Conservation (phyloP, 129 eudicot species). For the Gnaphalium uliginosum region DNA sequence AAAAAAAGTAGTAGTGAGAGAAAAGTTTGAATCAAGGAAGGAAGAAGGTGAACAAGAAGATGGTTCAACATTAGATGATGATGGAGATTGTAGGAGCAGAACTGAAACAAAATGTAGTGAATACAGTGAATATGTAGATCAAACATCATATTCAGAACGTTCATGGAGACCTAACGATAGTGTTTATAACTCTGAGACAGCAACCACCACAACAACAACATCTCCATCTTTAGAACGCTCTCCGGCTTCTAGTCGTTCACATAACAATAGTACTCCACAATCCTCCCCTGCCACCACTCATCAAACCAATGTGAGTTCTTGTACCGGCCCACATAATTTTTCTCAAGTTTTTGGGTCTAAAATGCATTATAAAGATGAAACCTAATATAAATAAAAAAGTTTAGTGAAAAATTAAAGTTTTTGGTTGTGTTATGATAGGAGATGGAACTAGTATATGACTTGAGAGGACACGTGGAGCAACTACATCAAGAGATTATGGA, state of each 20-base stretch:
- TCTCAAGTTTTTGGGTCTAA: background rate
- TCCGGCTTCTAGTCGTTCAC: conserved; percentile 24
- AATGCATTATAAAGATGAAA: background rate
- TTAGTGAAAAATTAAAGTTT: background rate
- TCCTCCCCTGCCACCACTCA: conserved; percentile 25
- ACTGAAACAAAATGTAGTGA: conserved; percentile 32
- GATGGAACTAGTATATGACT: conserved; percentile 68
- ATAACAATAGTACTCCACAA: conserved; percentile 33
- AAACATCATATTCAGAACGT: conserved; percentile 26
- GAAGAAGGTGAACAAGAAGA: conserved; percentile 24
- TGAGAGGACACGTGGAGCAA: conserved; percentile 82
- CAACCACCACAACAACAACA: conserved; percentile 30
- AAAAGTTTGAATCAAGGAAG: conserved; percentile 6
- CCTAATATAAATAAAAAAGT: background rate
- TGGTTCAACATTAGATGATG: conserved; percentile 13
- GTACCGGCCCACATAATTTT: background rate
- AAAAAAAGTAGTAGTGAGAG: conserved; percentile 8
- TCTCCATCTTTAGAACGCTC: conserved; percentile 51
- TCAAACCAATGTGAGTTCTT: conserved; percentile 53
- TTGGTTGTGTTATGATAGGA: conserved; percentile 49
- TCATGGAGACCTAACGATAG: conserved; percentile 43
- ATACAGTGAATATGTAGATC: conserved; percentile 39
- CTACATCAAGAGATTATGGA: conserved; percentile 71
- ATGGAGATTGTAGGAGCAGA: conserved; percentile 36
- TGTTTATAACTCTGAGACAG: conserved; percentile 41